Evolutionary conservation across 2,329 filamentous ascomycete species (phyloP).

Genomic region (Colletotrichum sp.): DNA sequence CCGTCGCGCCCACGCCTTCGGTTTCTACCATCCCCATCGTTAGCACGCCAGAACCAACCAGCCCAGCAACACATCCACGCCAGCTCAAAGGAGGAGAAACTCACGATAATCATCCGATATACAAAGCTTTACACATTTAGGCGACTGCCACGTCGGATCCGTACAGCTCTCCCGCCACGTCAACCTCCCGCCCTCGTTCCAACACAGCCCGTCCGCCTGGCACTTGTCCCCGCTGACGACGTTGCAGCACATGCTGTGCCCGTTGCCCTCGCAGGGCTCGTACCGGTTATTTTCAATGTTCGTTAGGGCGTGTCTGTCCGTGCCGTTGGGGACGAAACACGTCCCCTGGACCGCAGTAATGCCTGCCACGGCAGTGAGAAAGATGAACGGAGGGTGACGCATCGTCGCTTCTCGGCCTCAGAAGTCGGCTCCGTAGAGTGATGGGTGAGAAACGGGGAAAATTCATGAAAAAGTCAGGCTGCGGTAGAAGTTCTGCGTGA

Average conservation of each 20-base stretch:
- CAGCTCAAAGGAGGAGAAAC: background rate
- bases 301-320: background rate
- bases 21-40: background rate
- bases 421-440: background rate
- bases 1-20: background rate
- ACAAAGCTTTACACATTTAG: conserved; percentile 25
- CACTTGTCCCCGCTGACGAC: background rate
- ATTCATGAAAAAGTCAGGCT: background rate
- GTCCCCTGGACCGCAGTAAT: background rate
- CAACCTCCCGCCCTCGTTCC: conserved; percentile 10
- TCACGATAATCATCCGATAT: background rate
- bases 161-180: conserved; percentile 10
- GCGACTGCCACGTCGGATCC: conserved; percentile 25
- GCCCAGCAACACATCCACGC: background rate
- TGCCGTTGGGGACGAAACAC: conserved; percentile 5
- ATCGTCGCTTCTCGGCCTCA: fast-evolving
- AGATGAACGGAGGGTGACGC: background rate
- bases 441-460: background rate
- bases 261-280: background rate
- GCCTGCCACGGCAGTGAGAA: background rate
- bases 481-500: background rate
- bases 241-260: conserved; percentile 13
- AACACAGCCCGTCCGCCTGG: background rate
- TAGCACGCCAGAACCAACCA: background rate
- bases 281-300: background rate